These are phyloP conservation scores for Chlamydomonas sp. DNA, from an alignment of 139 green algal genomes.

Conservation along the genomic window DNA sequence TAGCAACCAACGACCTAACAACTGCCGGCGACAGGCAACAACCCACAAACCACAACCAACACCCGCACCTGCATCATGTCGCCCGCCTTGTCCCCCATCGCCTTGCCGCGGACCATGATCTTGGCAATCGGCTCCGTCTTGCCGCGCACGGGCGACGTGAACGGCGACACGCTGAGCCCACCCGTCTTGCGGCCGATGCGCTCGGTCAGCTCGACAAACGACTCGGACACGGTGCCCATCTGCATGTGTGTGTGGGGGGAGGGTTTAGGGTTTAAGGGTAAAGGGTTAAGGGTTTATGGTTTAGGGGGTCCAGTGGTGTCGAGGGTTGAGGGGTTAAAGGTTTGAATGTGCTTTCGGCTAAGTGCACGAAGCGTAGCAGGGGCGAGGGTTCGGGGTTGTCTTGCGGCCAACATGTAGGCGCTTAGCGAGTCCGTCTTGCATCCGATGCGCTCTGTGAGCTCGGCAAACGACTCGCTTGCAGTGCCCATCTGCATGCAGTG, in stretches of 20 bases:
- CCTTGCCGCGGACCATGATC: constrained; percentile 87
- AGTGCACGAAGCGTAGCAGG: too few relatives aligned
- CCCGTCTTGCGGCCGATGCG: constrained; percentile 95
- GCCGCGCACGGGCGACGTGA: constrained; percentile 56
- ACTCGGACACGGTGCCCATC: constrained; percentile 84
- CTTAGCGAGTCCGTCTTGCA: too few relatives aligned
- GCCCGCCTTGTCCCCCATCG: constrained; percentile 74
- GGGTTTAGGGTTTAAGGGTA: neutral
- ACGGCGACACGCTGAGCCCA: constrained; percentile 82
- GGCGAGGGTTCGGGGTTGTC: too few relatives aligned
- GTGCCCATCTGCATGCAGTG: neutral
- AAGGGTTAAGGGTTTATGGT: neutral
- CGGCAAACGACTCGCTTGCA: neutral
- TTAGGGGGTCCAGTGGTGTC: neutral
- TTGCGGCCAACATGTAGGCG: too few relatives aligned
- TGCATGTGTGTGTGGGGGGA: too few relatives aligned
- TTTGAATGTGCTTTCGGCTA: too few relatives aligned
- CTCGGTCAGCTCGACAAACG: constrained; percentile 91
- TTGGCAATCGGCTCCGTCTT: constrained; percentile 61
- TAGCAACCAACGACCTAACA: too few relatives aligned
- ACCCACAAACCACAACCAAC: too few relatives aligned
- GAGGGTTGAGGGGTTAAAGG: neutral
- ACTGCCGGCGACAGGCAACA: too few relatives aligned
- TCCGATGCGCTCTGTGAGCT: too few relatives aligned
- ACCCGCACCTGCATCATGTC: constrained; percentile 88